These are phyloP conservation scores for Rhizophagus clarus DNA, from an alignment of 192 early-diverging fungal species.

Conservation along the genomic window DNA sequence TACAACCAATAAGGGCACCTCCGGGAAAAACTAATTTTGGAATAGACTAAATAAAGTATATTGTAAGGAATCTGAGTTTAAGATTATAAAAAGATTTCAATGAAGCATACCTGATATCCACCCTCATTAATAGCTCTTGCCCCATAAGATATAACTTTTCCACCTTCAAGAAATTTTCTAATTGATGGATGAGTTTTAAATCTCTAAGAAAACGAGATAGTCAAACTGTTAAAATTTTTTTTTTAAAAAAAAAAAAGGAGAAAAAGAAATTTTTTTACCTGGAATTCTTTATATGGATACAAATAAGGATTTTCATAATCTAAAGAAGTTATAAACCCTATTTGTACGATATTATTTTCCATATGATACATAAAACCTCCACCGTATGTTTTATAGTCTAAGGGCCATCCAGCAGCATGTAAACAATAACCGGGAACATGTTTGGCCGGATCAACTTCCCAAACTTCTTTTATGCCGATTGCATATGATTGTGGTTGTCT, in stretches of 20 bases:
- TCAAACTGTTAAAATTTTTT: not conserved
- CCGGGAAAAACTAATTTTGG: conserved; percentile 95
- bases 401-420: conserved; percentile 92
- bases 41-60: conserved; percentile 57
- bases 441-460: conserved; percentile 89
- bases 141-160: conserved; percentile 89
- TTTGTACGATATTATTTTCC: conserved; percentile 81
- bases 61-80: too few species aligned
- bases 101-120: conserved; percentile 64
- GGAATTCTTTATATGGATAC: conserved; percentile 95
- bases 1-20: conserved; percentile 92
- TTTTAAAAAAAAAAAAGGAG: not conserved
- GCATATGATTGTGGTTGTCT: conserved; percentile 91
- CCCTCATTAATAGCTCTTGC: conserved; percentile 98
- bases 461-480: conserved; percentile 96
- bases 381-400: conserved; percentile 89
- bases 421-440: conserved; percentile 79
- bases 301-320: conserved; percentile 96
- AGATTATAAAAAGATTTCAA: not conserved
- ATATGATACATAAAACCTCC: conserved; percentile 97
- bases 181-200: conserved; percentile 94
- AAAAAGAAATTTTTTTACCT: too few species aligned
- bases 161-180: conserved; percentile 81
- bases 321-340: conserved; percentile 90
- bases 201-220: conserved; percentile 53